Percentiles rank a stretch among this genome's conserved stretches.
phyloP scores from a whole-genome alignment of 495 filamentous ascomycete species.

The Hypoxylon lenormandii region DNA sequence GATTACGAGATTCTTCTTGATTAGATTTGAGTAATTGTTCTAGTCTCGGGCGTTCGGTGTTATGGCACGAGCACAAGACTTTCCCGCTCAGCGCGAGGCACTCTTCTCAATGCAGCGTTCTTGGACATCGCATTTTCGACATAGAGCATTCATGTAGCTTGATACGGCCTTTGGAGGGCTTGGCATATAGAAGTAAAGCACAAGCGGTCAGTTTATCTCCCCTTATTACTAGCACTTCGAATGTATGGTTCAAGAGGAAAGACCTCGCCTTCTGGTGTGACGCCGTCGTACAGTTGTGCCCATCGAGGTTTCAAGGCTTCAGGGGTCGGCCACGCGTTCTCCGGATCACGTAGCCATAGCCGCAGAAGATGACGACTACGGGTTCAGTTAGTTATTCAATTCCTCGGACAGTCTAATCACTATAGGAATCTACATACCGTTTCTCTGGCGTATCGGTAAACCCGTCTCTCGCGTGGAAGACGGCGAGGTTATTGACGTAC shows the following conservation, averaged over 20 bases:
- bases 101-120: conserved; percentile 6
- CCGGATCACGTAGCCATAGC: conserved; percentile 69
- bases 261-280: conserved; percentile 62
- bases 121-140: conserved; percentile 5
- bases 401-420: neutral
- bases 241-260: conserved; percentile 68
- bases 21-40: conserved; percentile 36
- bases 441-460: conserved; percentile 62
- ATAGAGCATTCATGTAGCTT: neutral
- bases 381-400: conserved; percentile 26
- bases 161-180: neutral
- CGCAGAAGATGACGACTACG: conserved; percentile 68
- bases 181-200: conserved; percentile 15
- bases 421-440: conserved; percentile 52
- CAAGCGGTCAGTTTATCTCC: conserved; percentile 24
- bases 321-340: conserved; percentile 68
- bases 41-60: conserved; percentile 3
- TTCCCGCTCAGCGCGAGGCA: conserved; percentile 21
- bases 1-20: conserved; percentile 79
- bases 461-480: conserved; percentile 64
- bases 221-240: conserved; percentile 56
- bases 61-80: conserved; percentile 14
- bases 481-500: conserved; percentile 65
- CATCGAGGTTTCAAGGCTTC: conserved; percentile 60
- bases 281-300: conserved; percentile 65